These are phyloP conservation scores for Carex cristatella DNA, from an alignment of 176 grass and related monocot genomes.

Conservation along the genomic window DNA sequence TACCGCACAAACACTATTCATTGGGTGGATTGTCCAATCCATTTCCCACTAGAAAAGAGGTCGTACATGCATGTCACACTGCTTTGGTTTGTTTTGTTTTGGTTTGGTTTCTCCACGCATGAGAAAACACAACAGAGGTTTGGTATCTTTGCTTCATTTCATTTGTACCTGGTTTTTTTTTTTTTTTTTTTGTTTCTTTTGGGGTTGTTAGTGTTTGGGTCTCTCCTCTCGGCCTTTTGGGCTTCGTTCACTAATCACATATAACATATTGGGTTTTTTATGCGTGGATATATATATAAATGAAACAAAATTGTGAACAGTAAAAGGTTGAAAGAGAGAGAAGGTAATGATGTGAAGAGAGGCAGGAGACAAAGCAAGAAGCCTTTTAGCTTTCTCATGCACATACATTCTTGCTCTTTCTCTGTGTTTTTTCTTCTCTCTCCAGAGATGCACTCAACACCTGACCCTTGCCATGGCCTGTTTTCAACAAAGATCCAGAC, in stretches of 20 bases:
- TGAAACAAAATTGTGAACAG: slow-evolving; percentile 21
- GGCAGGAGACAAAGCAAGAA: slow-evolving; percentile 26
- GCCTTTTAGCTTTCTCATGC: slow-evolving; percentile 27
- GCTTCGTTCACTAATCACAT: neutral
- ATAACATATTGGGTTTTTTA: neutral
- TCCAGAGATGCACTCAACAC: neutral
- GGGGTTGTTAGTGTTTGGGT: neutral
- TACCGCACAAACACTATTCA: neutral
- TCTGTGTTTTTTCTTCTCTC: neutral
- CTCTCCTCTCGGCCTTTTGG: slow-evolving; percentile 21
- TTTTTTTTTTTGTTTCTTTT: slow-evolving; percentile 13
- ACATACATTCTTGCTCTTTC: neutral
- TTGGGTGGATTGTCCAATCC: slow-evolving; percentile 22
- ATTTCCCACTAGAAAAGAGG: neutral
- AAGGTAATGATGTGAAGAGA: slow-evolving; percentile 7
- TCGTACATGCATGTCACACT: neutral
- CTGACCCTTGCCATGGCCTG: neutral
- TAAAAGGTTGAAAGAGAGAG: slow-evolving; percentile 13
- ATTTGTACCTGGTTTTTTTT: neutral
- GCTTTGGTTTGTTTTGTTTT: neutral
- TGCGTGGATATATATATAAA: no score
- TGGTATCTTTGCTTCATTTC: neutral
- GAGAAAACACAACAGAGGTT: neutral
- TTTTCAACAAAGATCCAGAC: slow-evolving; percentile 15
- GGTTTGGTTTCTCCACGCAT: slow-evolving; percentile 15